A percentile compares a stretch with the other conserved stretches of the same genome.
phyloP scores from a whole-genome alignment of 176 grass and related monocot genomes.

The Musa itinerans region DNA sequence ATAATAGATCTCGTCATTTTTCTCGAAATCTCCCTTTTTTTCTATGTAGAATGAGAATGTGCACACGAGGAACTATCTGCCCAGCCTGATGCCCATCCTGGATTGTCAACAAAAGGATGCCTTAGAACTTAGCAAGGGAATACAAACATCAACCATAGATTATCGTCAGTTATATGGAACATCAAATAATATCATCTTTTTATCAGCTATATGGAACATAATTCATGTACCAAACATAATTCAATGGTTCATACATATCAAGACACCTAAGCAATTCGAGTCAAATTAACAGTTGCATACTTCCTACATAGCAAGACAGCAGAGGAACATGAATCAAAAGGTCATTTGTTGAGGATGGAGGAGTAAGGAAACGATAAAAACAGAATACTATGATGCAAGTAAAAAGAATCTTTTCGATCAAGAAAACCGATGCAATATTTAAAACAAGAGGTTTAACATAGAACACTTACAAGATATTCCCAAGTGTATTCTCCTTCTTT shows the following conservation, averaged over 20 bases:
- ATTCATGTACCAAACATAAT: not conserved
- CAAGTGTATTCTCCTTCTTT: no score
- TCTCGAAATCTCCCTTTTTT: conserved; percentile 82
- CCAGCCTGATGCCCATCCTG: conserved; percentile 93
- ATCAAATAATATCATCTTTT: no score
- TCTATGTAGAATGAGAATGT: conserved; percentile 83
- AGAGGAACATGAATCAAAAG: not conserved
- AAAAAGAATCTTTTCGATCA: no score
- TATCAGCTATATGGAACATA: no score
- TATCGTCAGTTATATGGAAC: no score
- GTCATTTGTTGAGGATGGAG: no score
- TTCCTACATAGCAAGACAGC: not conserved
- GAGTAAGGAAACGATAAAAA: no score
- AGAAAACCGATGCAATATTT: no score
- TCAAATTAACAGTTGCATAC: not conserved
- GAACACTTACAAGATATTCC: no score
- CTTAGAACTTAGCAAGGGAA: not conserved
- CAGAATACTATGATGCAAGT: no score
- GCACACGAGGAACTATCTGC: conserved; percentile 92
- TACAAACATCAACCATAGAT: not conserved
- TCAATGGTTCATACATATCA: not conserved
- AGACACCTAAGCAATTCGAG: not conserved
- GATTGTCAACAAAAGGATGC: not conserved
- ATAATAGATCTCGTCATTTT: conserved; percentile 96
- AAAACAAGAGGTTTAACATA: no score